Evolutionary conservation across 305 asterid species (phyloP), one percentile per base, ranked within the genome.

Genomic region (Coffea humblotiana): DNA sequence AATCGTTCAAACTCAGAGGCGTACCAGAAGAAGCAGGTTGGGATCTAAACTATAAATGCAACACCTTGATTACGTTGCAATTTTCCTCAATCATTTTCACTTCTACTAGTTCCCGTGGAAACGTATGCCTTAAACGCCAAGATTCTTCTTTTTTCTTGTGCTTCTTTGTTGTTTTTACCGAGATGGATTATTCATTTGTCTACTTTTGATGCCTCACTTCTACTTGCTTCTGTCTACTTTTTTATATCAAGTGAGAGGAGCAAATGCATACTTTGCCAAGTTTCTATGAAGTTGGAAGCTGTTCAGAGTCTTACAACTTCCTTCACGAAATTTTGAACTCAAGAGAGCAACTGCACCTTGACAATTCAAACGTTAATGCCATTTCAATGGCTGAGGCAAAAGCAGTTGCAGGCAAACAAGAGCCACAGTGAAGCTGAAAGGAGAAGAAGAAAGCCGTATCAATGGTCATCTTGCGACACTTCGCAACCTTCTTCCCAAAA

Each of bases 381-480:
- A 80, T 78, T 69, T 87, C 92, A 80, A 83, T 82, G 88, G 94
- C 91, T 2, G 97, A 92, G 71, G 92, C 92, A 4, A 92, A 92
- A 83, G 92, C 91, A 72, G 81, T 65, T 51, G 97, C 97, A 18
- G 93, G 93, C 95, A 21, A 93, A 89, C 81, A 88, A 86, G 51
- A 93, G 92, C 77, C 98, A 93, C 76, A 92, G 92, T 76, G 98
- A 93, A 83, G 98, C 96, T 54, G 97, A 94, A 75, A 86, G 95
- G 58, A 89, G 96, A 6, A 84, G 98, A 75, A 85, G 98, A 74
- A 94, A 90, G 82, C 80, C 80, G 98, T 74, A 94, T 94, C 84
- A 94, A 92, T 45, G 91, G 82, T 83, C 98, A 92, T 73, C 93
- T 94, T 81, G 92, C 93, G 80, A 94, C 98, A 61, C 95, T 94